phyloP scores from a whole-genome alignment of 169 alveolate species.

The Plasmodium relictum region DNA sequence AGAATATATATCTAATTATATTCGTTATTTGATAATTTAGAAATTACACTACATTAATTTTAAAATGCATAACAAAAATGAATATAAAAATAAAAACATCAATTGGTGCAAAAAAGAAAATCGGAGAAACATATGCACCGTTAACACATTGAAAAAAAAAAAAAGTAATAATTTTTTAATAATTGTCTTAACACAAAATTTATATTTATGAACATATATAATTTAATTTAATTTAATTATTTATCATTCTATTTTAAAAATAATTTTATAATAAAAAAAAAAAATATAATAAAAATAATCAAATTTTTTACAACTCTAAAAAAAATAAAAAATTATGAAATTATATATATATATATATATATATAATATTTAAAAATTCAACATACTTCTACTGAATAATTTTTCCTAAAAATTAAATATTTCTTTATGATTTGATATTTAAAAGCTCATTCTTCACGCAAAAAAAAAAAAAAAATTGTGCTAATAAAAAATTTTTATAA shows the following conservation, averaged over 20 bases:
- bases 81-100: constrained; percentile 28
- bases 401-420: constrained; percentile 26
- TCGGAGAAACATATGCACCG: constrained; percentile 60
- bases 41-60: background rate
- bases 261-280: background rate
- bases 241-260: background rate
- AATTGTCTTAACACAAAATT: background rate
- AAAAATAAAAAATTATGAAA: background rate
- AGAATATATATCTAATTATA: constrained; percentile 3
- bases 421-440: constrained; percentile 5
- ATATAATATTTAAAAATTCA: background rate
- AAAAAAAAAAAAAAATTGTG: constrained; percentile 28
- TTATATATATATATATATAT: constrained; percentile 7
- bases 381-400: background rate
- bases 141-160: constrained; percentile 50
- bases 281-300: background rate
- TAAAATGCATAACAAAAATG: constrained; percentile 8
- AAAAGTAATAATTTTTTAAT: constrained; percentile 3
- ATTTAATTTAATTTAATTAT: constrained; percentile 8
- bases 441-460: constrained; percentile 11
- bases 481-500: constrained; percentile 1
- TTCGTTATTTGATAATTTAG: constrained; percentile 2
- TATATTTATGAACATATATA: constrained; percentile 17
- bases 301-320: background rate
- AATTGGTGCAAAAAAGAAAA: constrained; percentile 37